A percentile compares a stretch with the other conserved stretches of the same genome.
Evolutionary conservation across 306 rosid genomes (phyloP).

Genomic region (Cercis canadensis): DNA sequence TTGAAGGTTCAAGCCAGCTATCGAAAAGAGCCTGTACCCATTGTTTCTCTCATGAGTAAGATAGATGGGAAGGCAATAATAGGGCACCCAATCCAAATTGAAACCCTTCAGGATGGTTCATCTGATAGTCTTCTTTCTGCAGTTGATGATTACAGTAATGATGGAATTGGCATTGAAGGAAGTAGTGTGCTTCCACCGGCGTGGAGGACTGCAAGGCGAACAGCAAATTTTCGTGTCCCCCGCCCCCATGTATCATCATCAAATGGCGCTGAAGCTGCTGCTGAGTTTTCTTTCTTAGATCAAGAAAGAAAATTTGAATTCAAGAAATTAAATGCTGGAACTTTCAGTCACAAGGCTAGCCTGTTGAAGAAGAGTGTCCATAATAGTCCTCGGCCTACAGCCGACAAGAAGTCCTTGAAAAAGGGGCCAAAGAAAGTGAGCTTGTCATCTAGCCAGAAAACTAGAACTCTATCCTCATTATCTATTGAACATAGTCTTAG

Average conservation of each 20-base stretch:
- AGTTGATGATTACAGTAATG: conserved; percentile 61
- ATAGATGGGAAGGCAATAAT: conserved; percentile 85
- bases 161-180: conserved; percentile 64
- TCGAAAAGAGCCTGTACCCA: conserved; percentile 85
- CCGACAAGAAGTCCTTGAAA: conserved; percentile 62
- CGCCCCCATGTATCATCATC: conserved; percentile 72
- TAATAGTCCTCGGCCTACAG: conserved; percentile 42
- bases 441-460: conserved; percentile 85
- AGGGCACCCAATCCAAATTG: conserved; percentile 92
- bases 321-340: conserved; percentile 62
- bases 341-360: conserved; percentile 57
- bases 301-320: conserved; percentile 60
- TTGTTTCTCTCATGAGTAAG: conserved; percentile 89
- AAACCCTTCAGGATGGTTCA: conserved; percentile 77
- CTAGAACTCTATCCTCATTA: conserved; percentile 91
- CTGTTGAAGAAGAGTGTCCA: conserved; percentile 52
- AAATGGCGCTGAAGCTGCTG: conserved; percentile 60
- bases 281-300: conserved; percentile 52
- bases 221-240: conserved; percentile 88
- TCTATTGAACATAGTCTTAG: conserved; percentile 61
- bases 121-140: conserved; percentile 65
- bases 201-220: conserved; percentile 98
- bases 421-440: conserved; percentile 71
- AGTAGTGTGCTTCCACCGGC: conserved; percentile 76
- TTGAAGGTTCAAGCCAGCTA: conserved; percentile 90